Conservation (phyloP, 495 filamentous ascomycete species). For the Aspergillus hancockii region DNA sequence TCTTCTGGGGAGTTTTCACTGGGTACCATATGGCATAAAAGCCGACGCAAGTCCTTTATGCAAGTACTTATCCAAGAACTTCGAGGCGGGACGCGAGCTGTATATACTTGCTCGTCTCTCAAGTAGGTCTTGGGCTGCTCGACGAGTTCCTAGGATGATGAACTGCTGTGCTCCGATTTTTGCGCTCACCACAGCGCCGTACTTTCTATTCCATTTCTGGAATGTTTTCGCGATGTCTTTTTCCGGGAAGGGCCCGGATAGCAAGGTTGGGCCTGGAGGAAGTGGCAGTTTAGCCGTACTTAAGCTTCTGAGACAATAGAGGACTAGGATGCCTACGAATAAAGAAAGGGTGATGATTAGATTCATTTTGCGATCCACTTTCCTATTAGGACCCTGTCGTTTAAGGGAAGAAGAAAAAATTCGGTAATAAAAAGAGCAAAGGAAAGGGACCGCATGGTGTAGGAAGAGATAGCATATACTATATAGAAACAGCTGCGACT, state of each 20-base stretch:
- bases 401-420: too few relatives aligned
- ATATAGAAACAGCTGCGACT: not conserved
- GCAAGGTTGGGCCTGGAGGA: conserved; percentile 26
- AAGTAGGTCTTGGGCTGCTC: conserved; percentile 22
- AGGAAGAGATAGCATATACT: not conserved
- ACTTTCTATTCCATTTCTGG: conserved; percentile 24
- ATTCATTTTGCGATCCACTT: not conserved
- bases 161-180: conserved; percentile 9
- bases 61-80: conserved; percentile 14
- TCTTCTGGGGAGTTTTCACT: conserved; percentile 43
- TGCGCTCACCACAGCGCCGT: conserved; percentile 26
- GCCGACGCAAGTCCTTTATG: conserved; percentile 32
- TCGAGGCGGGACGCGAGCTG: conserved; percentile 21
- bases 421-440: not conserved
- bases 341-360: not conserved
- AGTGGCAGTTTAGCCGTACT: conserved; percentile 1
- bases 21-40: conserved; percentile 41
- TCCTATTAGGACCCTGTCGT: not conserved
- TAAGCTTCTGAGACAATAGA: not conserved
- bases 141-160: conserved; percentile 22
- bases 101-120: conserved; percentile 21
- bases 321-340: not conserved
- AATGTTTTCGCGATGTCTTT: conserved; percentile 10
- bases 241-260: conserved; percentile 21
- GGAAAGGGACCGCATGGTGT: not conserved